Percentiles rank a stretch among this genome's conserved stretches.
Evolutionary conservation across 306 rosid genomes (phyloP).

Genomic region (Pyrus bretschneideri): DNA sequence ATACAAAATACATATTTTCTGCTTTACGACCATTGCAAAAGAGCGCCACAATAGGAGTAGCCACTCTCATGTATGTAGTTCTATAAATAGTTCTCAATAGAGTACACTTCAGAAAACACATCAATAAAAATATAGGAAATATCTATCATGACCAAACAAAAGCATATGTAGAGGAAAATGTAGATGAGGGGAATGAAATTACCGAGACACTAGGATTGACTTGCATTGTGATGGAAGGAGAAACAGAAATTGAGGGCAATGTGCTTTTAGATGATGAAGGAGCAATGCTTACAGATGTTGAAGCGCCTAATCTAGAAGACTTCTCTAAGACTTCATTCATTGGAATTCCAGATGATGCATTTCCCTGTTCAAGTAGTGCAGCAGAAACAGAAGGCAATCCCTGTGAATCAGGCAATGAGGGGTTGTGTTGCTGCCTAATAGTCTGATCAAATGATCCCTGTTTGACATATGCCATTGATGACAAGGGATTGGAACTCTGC

Average conservation of each 20-base stretch:
- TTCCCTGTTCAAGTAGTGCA: slow-evolving; percentile 50
- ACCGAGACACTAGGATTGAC: slow-evolving; percentile 41
- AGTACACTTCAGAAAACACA: background rate
- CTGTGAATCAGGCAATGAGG: slow-evolving; percentile 38
- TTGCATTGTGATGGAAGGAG: slow-evolving; percentile 40
- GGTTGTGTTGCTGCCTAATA: slow-evolving; percentile 62
- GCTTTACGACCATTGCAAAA: background rate
- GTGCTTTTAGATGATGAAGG: slow-evolving; percentile 41
- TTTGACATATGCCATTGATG: slow-evolving; percentile 52
- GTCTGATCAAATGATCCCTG: slow-evolving; percentile 56
- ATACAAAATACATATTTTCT: background rate
- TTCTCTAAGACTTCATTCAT: slow-evolving; percentile 46
- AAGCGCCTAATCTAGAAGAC: slow-evolving; percentile 54
- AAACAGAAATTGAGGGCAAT: slow-evolving; percentile 38
- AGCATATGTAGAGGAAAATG: background rate
- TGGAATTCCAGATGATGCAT: slow-evolving; percentile 39
- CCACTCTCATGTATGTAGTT: background rate
- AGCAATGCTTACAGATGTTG: slow-evolving; percentile 19
- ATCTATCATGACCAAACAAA: slow-evolving; percentile 1
- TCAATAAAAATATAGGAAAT: background rate
- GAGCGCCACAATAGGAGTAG: background rate
- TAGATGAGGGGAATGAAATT: background rate
- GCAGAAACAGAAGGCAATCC: slow-evolving; percentile 53
- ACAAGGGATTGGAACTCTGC: slow-evolving; percentile 40
- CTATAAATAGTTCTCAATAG: background rate